Conservation (phyloP, 139 green algal genomes). For the Chlorella sp. region DNA sequence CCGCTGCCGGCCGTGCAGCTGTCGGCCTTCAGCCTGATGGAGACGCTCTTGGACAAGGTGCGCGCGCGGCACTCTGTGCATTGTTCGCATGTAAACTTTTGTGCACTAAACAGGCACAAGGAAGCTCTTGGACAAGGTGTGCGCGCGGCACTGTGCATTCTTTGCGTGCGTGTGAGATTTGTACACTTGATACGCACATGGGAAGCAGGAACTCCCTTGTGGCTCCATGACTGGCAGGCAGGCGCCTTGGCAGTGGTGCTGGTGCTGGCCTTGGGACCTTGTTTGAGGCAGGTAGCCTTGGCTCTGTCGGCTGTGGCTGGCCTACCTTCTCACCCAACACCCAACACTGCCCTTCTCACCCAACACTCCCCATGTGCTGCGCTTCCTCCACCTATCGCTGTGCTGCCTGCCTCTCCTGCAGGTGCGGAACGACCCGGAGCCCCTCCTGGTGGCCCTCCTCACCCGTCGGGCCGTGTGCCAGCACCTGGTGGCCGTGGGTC, state of each 20-base stretch:
- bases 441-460: neutral
- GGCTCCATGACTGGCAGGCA: neutral
- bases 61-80: neutral
- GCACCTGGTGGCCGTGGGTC: conserved; percentile 17
- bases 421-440: neutral
- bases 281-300: too few species aligned
- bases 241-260: neutral
- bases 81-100: too few species aligned
- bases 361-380: too few species aligned
- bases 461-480: conserved; percentile 3
- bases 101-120: neutral
- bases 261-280: neutral
- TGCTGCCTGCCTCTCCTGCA: too few species aligned
- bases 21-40: conserved; percentile 21
- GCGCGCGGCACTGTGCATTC: neutral
- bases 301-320: neutral
- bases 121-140: neutral
- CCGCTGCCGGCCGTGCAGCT: conserved; percentile 7
- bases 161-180: neutral
- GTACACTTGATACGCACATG: neutral
- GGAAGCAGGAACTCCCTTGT: neutral
- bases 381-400: too few species aligned
- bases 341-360: neutral
- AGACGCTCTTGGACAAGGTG: conserved; percentile 14
- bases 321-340: neutral